phyloP scores from a whole-genome alignment of 1,139 yeast genomes.

The Nakaseomyces kungkrabaensis region DNA sequence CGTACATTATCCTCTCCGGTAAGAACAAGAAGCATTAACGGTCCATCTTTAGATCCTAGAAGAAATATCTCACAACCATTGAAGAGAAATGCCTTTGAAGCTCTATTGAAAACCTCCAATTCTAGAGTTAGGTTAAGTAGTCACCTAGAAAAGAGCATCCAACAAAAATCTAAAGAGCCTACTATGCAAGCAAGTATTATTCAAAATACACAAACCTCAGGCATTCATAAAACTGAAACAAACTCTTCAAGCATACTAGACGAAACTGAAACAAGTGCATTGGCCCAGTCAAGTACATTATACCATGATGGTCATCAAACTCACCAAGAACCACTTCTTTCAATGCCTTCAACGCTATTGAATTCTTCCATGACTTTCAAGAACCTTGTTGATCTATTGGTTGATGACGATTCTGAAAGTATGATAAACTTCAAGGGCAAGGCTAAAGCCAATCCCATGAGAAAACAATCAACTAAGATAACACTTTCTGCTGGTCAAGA shows the following conservation, averaged over 20 bases:
- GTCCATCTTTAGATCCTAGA: slow-evolving; percentile 23
- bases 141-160: neutral
- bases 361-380: slow-evolving; percentile 24
- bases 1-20: slow-evolving; percentile 10
- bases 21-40: slow-evolving; percentile 1
- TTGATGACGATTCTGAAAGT: slow-evolving; percentile 3
- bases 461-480: slow-evolving; percentile 13
- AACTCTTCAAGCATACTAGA: slow-evolving; percentile 3
- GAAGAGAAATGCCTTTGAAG: neutral
- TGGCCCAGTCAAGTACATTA: slow-evolving; percentile 26
- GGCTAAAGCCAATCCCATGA: slow-evolving; percentile 5
- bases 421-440: slow-evolving; percentile 3
- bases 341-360: slow-evolving; percentile 19
- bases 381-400: slow-evolving; percentile 18
- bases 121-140: neutral
- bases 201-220: neutral
- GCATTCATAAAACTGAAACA: neutral
- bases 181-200: neutral
- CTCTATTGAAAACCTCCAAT: neutral
- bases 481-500: slow-evolving; percentile 10
- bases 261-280: slow-evolving; percentile 13
- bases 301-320: neutral
- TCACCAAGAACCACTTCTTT: slow-evolving; percentile 11
- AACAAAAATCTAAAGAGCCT: neutral
- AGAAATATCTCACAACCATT: slow-evolving; percentile 18